Conservation (phyloP, 2,329 filamentous ascomycete species). For the Apiospora kogelbergensis region DNA sequence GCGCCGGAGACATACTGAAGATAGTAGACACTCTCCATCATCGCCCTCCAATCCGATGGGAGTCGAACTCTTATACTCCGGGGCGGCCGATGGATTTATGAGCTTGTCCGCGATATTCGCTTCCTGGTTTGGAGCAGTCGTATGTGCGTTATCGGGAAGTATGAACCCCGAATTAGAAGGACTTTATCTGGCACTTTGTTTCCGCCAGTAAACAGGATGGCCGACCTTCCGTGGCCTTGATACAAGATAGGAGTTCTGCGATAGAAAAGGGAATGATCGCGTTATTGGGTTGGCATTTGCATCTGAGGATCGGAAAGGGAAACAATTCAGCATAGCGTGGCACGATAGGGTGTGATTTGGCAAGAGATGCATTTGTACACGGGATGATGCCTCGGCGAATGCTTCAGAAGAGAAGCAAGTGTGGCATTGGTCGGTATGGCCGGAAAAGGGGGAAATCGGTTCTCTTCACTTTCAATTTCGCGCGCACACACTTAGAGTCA, state of each 20-base stretch:
- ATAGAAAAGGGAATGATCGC: neutral
- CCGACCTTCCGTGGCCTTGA: neutral
- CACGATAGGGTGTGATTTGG: neutral
- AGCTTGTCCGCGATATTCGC: neutral
- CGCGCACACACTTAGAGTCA: neutral
- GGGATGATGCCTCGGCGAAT: neutral
- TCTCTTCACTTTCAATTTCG: neutral
- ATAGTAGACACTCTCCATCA: neutral
- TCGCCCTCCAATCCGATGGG: neutral
- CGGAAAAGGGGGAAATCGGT: neutral
- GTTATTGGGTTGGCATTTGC: neutral
- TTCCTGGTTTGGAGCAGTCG: neutral
- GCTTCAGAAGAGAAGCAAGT: neutral
- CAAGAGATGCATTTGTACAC: neutral
- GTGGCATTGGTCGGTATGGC: neutral
- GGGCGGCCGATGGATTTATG: neutral
- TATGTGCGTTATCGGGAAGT: neutral
- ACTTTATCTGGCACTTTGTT: neutral
- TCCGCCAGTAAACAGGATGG: neutral
- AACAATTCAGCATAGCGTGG: slow-evolving; percentile 1
- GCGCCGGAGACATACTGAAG: neutral
- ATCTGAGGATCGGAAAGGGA: neutral
- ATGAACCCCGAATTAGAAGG: neutral
- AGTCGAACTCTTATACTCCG: neutral
- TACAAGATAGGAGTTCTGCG: neutral